Base-by-base conservation (phyloP, 2,329 filamentous ascomycete genomes). In the Neonectria ditissima region DNA sequence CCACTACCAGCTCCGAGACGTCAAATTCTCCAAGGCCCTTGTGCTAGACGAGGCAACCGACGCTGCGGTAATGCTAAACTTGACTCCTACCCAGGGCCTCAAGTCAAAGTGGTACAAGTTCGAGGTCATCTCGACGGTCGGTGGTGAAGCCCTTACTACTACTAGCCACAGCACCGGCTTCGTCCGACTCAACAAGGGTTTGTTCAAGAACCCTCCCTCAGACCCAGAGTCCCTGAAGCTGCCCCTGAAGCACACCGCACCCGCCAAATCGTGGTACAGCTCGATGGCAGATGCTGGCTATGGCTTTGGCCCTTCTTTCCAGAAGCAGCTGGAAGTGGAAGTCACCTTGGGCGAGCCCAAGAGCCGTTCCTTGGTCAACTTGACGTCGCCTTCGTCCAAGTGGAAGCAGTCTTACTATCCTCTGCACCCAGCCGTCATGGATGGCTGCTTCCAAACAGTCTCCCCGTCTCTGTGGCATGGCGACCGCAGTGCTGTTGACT, bases 271-370 rank as follows among this genome's bases (percentile, higher is more conserved):
- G 26, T 67, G 65, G 65, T 67, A 67, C 22, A 57, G 39, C 11
- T 43, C 62, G 7, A 51, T 65, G 54, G 28, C 28, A 9, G 53
- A 62, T 20, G 52, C 48, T 11, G 65, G 65, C 4, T 62, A 55
- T 24, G 37, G 41, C 5, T 67, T 57, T 30, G 65, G 65, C 2
- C 65, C 65, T 2, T 37, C 43, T 5, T 67, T 67, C 55, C 65
- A 64, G 24, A 59, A 66, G 39, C 37, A 51, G 9, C 22, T 59
- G 7, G 20, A 48, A 18, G 43, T 66, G 20, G 60, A 64, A 32
- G 34, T 47, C 2, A 52, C 47, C n/a, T 26, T 47, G 6, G 61
- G 64, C 20, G 30, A 59, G 32, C 44, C 37, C 4, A 39, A 30
- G 7, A 55, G 51, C 24, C 55, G 63, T 24, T 58, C 50, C 4